Percentiles rank a stretch among this genome's conserved stretches.
Evolutionary conservation across 192 early-diverging fungal species (phyloP).

Genomic region (Gryganskiella cystojenkinii): DNA sequence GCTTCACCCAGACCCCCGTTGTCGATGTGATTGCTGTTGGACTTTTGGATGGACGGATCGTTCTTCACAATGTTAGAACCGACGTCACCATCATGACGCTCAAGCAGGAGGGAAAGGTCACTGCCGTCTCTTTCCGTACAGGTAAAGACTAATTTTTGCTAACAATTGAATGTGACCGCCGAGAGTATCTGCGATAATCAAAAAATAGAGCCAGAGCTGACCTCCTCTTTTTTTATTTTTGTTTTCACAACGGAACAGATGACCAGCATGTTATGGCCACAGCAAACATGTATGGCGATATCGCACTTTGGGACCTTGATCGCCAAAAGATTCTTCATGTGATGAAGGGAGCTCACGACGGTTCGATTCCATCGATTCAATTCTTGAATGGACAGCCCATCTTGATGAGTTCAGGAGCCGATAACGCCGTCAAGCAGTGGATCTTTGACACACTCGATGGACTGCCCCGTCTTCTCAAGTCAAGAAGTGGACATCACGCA

Average conservation of each 20-base stretch:
- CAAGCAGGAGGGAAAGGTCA: slow-evolving; percentile 90
- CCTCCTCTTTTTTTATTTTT: not conserved
- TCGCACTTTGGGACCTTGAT: slow-evolving; percentile 93
- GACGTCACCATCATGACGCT: slow-evolving; percentile 83
- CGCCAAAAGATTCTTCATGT: slow-evolving; percentile 78
- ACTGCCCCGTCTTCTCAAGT: slow-evolving; percentile 82
- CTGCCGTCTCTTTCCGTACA: slow-evolving; percentile 91
- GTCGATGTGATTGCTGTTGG: slow-evolving; percentile 96
- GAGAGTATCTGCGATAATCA: not conserved
- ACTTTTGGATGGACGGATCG: slow-evolving; percentile 85
- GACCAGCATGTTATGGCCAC: slow-evolving; percentile 91
- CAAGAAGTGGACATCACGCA: slow-evolving; percentile 85
- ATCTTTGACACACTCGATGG: slow-evolving; percentile 91
- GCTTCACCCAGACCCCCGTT: slow-evolving; percentile 86
- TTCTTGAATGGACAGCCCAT: slow-evolving; percentile 90
- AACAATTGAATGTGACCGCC: not conserved
- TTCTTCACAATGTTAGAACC: slow-evolving; percentile 86
- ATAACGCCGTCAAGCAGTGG: slow-evolving; percentile 98
- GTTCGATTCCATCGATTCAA: slow-evolving; percentile 75
- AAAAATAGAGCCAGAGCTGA: not conserved
- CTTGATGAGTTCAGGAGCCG: slow-evolving; percentile 85
- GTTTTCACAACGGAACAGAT: no score
- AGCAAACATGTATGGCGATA: slow-evolving; percentile 86
- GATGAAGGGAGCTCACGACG: slow-evolving; percentile 89
- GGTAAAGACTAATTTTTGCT: slow-evolving; percentile 49